Base-by-base conservation (phyloP, 345 rosid genomes). In the Eucalyptus curtisii region DNA sequence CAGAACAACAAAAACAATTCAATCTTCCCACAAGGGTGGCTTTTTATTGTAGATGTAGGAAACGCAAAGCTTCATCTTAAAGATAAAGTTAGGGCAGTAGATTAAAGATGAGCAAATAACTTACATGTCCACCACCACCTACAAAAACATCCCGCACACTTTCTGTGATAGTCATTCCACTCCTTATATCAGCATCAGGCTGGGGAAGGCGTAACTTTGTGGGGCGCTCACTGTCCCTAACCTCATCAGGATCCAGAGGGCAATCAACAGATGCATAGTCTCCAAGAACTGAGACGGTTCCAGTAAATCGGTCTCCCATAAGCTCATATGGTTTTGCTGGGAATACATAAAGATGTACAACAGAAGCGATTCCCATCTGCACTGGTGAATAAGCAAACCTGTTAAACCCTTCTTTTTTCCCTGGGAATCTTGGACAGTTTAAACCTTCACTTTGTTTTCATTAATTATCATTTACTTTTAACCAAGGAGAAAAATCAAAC, bases 321-420 rank as follows among this genome's bases (percentile, higher is more conserved):
- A 94, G 92, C 92, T 96, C 94, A 40, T 98, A 98, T 33, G 99
- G 99, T 90, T 92, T 95, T 87, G 99, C 94, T 86, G 99, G 99
- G 94, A 95, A 98, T 88, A 97, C 99, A 91, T 94, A 96, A 5
- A 98, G 93, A 94, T 98, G 99, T 92, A 97, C 99, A 87, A 95
- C 89, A 37, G 99, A 97, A 93, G 99, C 99, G 89, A 98, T 94
- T 91, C 97, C 97, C 99, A 98, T 98, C 99, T 98, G 99, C 92
- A 88, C 95, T 95, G 94, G 94, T 92, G 91, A 94, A 94, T 88
- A 93, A 89, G 91, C 80, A 89, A 76, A 89, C 82, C 89, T 89
- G 89, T 93, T 92, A 93, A 91, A 90, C 89, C 59, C 30, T 55
- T 49, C 13, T 47, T 48, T 88, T 71, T 27, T 27, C 24, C 88